Percentiles rank a stretch among this genome's conserved stretches.
Conservation (phyloP, 306 rosid species). For the Aeschynomene evenia region DNA sequence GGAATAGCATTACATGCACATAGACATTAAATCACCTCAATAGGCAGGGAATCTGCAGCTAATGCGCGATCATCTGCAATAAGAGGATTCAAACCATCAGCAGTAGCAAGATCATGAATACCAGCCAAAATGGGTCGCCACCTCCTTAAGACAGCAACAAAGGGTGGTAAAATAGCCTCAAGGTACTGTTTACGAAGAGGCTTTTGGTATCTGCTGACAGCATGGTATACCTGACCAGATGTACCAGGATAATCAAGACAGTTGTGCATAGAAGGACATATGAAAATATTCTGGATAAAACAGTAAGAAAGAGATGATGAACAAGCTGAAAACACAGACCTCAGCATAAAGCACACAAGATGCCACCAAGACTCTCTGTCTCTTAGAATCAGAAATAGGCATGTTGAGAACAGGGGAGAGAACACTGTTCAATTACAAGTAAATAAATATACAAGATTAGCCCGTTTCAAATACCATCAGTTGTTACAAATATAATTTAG, state of each 20-base stretch:
- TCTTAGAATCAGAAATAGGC: conserved; percentile 96
- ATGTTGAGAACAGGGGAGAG: conserved; percentile 98
- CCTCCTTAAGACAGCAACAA: conserved; percentile 90
- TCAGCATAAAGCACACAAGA: conserved; percentile 92
- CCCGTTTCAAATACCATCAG: conserved; percentile 15
- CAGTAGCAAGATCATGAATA: conserved; percentile 93
- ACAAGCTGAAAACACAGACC: conserved; percentile 56
- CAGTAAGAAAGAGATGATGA: conserved; percentile 8
- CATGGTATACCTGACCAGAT: conserved; percentile 79
- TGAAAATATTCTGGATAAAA: neutral
- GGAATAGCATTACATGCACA: neutral
- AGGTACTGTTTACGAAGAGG: conserved; percentile 93
- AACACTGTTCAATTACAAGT: conserved; percentile 62
- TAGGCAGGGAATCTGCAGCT: conserved; percentile 94
- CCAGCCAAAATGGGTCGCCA: conserved; percentile 98
- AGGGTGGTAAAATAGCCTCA: conserved; percentile 90
- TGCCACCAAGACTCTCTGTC: conserved; percentile 98
- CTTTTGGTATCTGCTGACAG: conserved; percentile 71
- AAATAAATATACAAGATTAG: conserved; percentile 25
- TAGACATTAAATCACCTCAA: conserved; percentile 57
- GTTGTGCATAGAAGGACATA: conserved; percentile 12
- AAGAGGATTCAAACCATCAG: conserved; percentile 90
- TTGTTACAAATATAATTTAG: neutral
- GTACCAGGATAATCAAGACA: conserved; percentile 29
- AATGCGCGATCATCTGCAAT: conserved; percentile 84